These are phyloP conservation scores for Bolboschoenus planiculmis DNA, from an alignment of 176 grass and related monocot genomes.

Conservation along the genomic window DNA sequence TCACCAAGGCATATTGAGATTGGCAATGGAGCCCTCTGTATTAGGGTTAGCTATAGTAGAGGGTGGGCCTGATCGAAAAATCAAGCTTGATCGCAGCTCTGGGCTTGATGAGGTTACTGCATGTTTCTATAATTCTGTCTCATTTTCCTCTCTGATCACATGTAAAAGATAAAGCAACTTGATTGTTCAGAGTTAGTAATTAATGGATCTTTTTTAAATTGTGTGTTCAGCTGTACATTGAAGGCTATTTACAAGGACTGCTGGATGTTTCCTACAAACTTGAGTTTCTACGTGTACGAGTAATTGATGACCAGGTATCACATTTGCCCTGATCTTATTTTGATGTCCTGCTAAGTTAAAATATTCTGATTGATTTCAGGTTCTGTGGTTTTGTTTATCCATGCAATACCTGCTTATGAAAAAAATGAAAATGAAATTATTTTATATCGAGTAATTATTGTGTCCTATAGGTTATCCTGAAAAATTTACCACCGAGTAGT, in stretches of 20 bases:
- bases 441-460: not conserved
- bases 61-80: constrained; percentile 75
- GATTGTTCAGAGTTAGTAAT: not conserved
- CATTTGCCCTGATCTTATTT: not conserved
- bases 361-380: not conserved
- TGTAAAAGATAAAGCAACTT: not conserved
- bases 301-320: constrained; percentile 65
- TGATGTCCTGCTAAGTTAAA: not conserved
- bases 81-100: constrained; percentile 70
- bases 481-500: constrained; percentile 71
- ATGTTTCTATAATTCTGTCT: not conserved
- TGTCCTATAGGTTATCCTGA: constrained; percentile 54
- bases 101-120: constrained; percentile 70
- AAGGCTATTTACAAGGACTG: constrained; percentile 84
- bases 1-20: constrained; percentile 71
- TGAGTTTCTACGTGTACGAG: constrained; percentile 78
- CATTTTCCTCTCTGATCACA: not conserved
- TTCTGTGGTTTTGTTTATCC: not conserved
- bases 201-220: not conserved
- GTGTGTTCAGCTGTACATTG: constrained; percentile 58
- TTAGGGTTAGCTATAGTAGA: constrained; percentile 77
- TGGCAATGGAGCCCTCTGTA: constrained; percentile 87
- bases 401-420: not conserved
- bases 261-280: constrained; percentile 75
- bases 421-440: not conserved